Evolutionary conservation across 2,329 filamentous ascomycete genomes (phyloP).

Genomic region (Fusarium sambucinum): DNA sequence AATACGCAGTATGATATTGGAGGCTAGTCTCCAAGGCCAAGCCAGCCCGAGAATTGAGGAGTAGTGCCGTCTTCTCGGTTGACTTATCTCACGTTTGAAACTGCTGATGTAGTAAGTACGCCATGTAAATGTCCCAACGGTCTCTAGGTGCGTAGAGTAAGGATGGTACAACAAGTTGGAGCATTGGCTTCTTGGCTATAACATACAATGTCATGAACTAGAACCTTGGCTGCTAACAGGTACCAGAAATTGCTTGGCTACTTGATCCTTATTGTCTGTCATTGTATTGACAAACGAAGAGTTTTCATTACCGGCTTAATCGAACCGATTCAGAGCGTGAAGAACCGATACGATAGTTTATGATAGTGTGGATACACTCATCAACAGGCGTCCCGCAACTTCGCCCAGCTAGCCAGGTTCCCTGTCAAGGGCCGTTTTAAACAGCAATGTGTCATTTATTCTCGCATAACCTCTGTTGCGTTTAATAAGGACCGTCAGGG

Average conservation of each 20-base stretch:
- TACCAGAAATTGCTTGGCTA: neutral
- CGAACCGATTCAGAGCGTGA: slow-evolving; percentile 29
- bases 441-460: slow-evolving; percentile 31
- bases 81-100: neutral
- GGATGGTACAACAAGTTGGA: slow-evolving; percentile 1
- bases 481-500: slow-evolving; percentile 34
- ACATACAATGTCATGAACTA: neutral
- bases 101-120: neutral
- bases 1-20: neutral
- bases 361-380: slow-evolving; percentile 35
- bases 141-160: neutral
- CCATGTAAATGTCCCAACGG: neutral
- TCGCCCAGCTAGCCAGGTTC: slow-evolving; percentile 1
- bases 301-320: slow-evolving; percentile 21
- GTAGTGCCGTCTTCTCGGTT: neutral
- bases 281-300: slow-evolving; percentile 15
- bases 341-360: slow-evolving; percentile 28
- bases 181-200: slow-evolving; percentile 5
- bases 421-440: slow-evolving; percentile 16
- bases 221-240: neutral
- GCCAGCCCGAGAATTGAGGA: neutral
- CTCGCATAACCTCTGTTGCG: slow-evolving; percentile 6
- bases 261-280: neutral
- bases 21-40: neutral
- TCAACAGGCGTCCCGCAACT: slow-evolving; percentile 23